A percentile compares a stretch with the other conserved stretches of the same genome.
These are phyloP conservation scores for Thamnidium elegans DNA, from an alignment of 192 early-diverging fungal genomes.

Conservation along the genomic window DNA sequence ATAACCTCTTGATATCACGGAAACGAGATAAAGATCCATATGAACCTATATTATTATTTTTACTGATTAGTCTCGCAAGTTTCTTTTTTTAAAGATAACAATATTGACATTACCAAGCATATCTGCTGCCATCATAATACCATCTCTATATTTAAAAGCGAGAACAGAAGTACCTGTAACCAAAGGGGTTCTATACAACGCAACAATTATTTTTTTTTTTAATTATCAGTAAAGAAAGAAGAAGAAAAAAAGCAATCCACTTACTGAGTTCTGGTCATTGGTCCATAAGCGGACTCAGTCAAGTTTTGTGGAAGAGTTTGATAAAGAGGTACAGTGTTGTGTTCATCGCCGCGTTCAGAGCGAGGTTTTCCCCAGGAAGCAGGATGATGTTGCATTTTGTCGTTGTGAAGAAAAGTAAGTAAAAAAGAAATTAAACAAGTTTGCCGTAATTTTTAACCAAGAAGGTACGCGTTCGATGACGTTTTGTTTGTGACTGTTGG, in stretches of 20 bases:
- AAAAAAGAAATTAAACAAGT: neutral
- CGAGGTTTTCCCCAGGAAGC: slow-evolving; percentile 77
- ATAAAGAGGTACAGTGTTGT: slow-evolving; percentile 53
- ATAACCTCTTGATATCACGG: slow-evolving; percentile 83
- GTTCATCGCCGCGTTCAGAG: slow-evolving; percentile 50
- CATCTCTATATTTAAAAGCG: slow-evolving; percentile 94
- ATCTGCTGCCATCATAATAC: slow-evolving; percentile 95
- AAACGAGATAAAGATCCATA: slow-evolving; percentile 93
- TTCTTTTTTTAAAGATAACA: slow-evolving; percentile 2
- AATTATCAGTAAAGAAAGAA: slow-evolving; percentile 13
- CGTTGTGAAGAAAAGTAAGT: neutral
- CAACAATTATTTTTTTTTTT: neutral
- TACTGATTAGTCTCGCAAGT: neutral
- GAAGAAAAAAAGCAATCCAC: slow-evolving; percentile 9
- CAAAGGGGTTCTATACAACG: slow-evolving; percentile 62
- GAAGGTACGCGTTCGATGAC: neutral
- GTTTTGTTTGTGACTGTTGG: no score
- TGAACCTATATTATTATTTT: slow-evolving; percentile 57
- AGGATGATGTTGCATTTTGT: slow-evolving; percentile 71
- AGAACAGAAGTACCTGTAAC: slow-evolving; percentile 94
- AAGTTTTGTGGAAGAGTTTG: slow-evolving; percentile 49
- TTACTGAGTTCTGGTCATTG: slow-evolving; percentile 60
- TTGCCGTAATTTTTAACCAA: neutral
- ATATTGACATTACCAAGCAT: slow-evolving; percentile 60
- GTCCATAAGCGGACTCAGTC: slow-evolving; percentile 42